phyloP scores from a whole-genome alignment of 2,329 filamentous ascomycete species.

The Aspergillus tubingensis region DNA sequence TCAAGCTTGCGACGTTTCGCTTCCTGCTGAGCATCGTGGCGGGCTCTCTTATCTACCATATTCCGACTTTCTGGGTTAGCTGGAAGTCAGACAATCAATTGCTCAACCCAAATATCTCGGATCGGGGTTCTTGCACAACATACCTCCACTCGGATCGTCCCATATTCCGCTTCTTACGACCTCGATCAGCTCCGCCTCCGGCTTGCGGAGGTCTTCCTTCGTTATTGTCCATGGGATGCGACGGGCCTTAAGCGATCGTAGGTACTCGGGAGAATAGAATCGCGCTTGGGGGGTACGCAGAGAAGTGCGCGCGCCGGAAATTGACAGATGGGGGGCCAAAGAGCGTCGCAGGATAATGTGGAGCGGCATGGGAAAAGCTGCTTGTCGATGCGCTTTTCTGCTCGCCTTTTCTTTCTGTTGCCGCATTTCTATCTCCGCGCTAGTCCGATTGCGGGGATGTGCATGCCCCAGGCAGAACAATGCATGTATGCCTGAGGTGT shows the following conservation, averaged over 20 bases:
- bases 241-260: background rate
- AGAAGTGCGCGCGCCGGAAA: background rate
- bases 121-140: slow-evolving; percentile 25
- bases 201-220: slow-evolving; percentile 31
- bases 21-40: slow-evolving; percentile 53
- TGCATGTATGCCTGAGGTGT: background rate
- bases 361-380: slow-evolving; percentile 26
- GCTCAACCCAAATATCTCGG: background rate
- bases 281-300: background rate
- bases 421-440: slow-evolving; percentile 11
- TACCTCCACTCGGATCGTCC: slow-evolving; percentile 68
- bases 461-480: background rate
- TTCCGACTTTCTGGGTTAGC: slow-evolving; percentile 57
- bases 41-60: slow-evolving; percentile 55
- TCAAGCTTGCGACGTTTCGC: slow-evolving; percentile 59
- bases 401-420: slow-evolving; percentile 7
- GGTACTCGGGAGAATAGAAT: background rate
- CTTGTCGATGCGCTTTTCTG: slow-evolving; percentile 5
- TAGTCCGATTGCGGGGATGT: background rate
- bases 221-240: slow-evolving; percentile 37
- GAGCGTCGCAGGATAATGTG: slow-evolving; percentile 21
- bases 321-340: background rate
- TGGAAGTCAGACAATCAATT: slow-evolving; percentile 16
- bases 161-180: slow-evolving; percentile 66
- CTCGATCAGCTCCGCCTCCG: slow-evolving; percentile 35